Base-by-base conservation (phyloP, 78 protist genomes). In the Parvularia atlantis region DNA sequence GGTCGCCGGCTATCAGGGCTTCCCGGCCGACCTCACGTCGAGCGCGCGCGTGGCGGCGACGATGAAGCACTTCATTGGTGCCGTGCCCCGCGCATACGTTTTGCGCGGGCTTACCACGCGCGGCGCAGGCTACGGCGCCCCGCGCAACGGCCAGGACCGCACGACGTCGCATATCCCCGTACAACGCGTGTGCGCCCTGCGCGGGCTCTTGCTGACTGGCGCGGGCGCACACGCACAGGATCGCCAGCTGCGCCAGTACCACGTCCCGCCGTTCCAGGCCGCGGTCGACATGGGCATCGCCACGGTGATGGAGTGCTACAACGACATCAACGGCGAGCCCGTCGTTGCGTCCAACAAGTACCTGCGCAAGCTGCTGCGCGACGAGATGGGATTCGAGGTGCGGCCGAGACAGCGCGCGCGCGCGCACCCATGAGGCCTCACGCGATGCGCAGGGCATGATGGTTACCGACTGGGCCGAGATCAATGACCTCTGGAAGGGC, bases 401-500 rank as follows among this genome's bases (percentile, higher is more conserved):
- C n/a, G n/a, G n/a, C n/a, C n/a, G n/a, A n/a, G n/a, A n/a, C n/a
- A n/a, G n/a, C n/a, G n/a, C n/a, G n/a, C n/a, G n/a, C n/a, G n/a
- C n/a, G n/a, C n/a, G n/a, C n/a, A n/a, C n/a, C n/a, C n/a, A n/a
- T n/a, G n/a, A n/a, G n/a, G n/a, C n/a, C n/a, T n/a, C n/a, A n/a
- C n/a, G n/a, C n/a, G n/a, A n/a, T n/a, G n/a, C n/a, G n/a, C n/a
- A n/a, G n/a, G 72, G 72, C 13, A 11, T 66, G 72, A 60, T 66
- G 43, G 58, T 66, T n/a, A 66, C 72, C 30, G 72, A 66, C 46
- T 66, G 57, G 54, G 61, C n/a, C 44, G 72, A 66, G 31, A 66
- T 52, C 52, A 1, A 6, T 30, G 28, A 66, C 31, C 44, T 66
- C 26, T 33, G 52, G 33, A n/a, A 1, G 10, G 30, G 6, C 33